phyloP scores from a whole-genome alignment of 305 asterid species.

The Stenogyne calaminthoides region DNA sequence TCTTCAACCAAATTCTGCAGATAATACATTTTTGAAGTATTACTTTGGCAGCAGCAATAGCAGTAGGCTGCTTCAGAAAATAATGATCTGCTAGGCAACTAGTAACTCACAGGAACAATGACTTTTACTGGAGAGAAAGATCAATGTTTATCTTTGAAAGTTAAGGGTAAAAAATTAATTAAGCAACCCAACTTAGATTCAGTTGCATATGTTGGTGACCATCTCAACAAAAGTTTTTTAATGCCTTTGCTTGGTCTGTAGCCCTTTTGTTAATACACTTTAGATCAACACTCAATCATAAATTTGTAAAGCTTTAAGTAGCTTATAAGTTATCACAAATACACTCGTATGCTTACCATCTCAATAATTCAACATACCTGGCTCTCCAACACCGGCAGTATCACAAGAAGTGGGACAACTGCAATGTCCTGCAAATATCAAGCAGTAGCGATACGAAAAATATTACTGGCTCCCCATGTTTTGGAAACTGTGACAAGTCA shows the following conservation, averaged over 20 bases:
- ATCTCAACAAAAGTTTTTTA: not conserved
- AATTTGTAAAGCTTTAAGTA: conserved; percentile 8
- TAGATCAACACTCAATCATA: not conserved
- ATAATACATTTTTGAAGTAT: conserved; percentile 31
- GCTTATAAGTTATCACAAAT: conserved; percentile 9
- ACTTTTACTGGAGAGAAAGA: not conserved
- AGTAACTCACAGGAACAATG: conserved; percentile 5
- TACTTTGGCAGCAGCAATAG: conserved; percentile 30
- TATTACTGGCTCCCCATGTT: conserved; percentile 38
- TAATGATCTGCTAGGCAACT: conserved; percentile 7
- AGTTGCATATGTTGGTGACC: not conserved
- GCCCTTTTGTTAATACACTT: not conserved
- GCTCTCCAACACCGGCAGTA: conserved; percentile 94
- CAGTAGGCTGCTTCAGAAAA: conserved; percentile 18
- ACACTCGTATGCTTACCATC: conserved; percentile 24
- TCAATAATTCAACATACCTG: conserved; percentile 61
- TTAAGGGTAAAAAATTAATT: not conserved
- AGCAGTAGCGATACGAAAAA: conserved; percentile 39
- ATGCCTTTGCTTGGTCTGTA: not conserved
- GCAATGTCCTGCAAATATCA: conserved; percentile 91
- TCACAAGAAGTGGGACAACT: conserved; percentile 96
- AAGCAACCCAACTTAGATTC: not conserved
- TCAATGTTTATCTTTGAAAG: not conserved
- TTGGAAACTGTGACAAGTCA: conserved; percentile 30
- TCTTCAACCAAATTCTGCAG: conserved; percentile 77